phyloP scores from a whole-genome alignment of 1,284 basidiomycete species.

The Cystobasidium sp. region DNA sequence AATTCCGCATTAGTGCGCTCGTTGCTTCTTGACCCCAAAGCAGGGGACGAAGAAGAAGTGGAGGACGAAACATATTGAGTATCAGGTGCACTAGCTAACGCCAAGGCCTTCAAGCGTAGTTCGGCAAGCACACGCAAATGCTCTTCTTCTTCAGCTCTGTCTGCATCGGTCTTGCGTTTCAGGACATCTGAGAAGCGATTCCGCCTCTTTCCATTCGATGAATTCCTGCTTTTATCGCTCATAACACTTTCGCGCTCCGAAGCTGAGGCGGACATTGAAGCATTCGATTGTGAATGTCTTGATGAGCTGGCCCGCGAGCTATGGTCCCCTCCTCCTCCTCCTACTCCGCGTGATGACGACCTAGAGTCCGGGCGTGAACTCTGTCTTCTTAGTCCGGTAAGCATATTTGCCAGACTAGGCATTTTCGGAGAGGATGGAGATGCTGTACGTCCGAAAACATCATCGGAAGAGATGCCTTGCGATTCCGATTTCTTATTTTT shows the following conservation, averaged over 20 bases:
- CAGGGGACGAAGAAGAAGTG: not conserved
- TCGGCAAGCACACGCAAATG: slow-evolving; percentile 32
- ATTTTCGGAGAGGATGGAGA: slow-evolving; percentile 7
- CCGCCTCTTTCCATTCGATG: not conserved
- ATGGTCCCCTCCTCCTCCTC: not conserved
- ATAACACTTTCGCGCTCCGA: slow-evolving; percentile 4
- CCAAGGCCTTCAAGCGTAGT: slow-evolving; percentile 31
- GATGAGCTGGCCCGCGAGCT: slow-evolving; percentile 8
- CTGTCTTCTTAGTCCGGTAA: slow-evolving; percentile 1
- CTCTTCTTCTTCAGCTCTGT: slow-evolving; percentile 30
- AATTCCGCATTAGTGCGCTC: slow-evolving; percentile 12
- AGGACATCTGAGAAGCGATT: slow-evolving; percentile 3
- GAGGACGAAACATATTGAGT: not conserved
- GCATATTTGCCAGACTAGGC: not conserved
- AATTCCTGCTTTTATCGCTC: not conserved
- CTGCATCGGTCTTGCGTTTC: slow-evolving; percentile 11
- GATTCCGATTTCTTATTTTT: slow-evolving; percentile 4
- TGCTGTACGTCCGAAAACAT: slow-evolving; percentile 8
- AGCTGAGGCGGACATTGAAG: slow-evolving; percentile 20
- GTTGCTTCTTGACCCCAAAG: not conserved
- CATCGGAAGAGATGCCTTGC: slow-evolving; percentile 3
- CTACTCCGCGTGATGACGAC: not conserved
- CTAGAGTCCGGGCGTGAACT: slow-evolving; percentile 1
- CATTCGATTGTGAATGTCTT: slow-evolving; percentile 9
- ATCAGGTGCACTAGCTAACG: slow-evolving; percentile 24